Percentiles rank a stretch among this genome's conserved stretches.
Conservation (phyloP, 805 yeast species). For the Starmerella stellata region DNA sequence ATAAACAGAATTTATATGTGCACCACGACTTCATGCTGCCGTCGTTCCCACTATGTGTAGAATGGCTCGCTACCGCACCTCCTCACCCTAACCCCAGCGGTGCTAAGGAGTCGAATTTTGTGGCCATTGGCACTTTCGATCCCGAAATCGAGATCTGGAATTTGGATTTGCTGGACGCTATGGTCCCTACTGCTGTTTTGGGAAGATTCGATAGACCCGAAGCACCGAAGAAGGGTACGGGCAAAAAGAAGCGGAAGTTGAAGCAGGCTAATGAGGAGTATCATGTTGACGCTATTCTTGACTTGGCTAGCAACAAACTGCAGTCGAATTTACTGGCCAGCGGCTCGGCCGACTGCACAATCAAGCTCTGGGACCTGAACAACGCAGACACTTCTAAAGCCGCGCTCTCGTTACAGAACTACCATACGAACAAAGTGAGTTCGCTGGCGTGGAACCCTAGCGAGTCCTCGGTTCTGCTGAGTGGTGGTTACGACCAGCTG, state of each 20-base stretch:
- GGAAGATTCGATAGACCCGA: conserved; percentile 40
- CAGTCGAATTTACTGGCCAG: conserved; percentile 80
- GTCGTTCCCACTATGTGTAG: conserved; percentile 89
- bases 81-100: conserved; percentile 30
- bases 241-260: conserved; percentile 34
- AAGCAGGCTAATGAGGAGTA: conserved; percentile 44
- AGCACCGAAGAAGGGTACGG: conserved; percentile 15
- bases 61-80: conserved; percentile 58
- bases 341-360: conserved; percentile 86
- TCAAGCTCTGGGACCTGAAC: conserved; percentile 85
- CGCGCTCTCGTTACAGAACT: conserved; percentile 49
- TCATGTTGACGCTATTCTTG: conserved; percentile 86
- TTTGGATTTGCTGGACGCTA: conserved; percentile 76
- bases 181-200: conserved; percentile 81
- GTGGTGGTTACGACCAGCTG: conserved; percentile 82
- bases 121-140: conserved; percentile 92
- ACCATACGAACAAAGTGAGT: conserved; percentile 73
- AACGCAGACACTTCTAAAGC: conserved; percentile 35
- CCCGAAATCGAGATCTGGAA: conserved; percentile 97
- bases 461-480: conserved; percentile 37
- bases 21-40: conserved; percentile 97
- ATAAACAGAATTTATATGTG: conserved; percentile 65
- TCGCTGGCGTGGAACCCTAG: conserved; percentile 67
- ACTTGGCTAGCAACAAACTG: conserved; percentile 61
- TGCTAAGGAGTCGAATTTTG: conserved; percentile 62